Percentiles rank a stretch among this genome's conserved stretches.
phyloP scores from a whole-genome alignment of 371 early-diverging fungal species.

The Circinella umbellata region DNA sequence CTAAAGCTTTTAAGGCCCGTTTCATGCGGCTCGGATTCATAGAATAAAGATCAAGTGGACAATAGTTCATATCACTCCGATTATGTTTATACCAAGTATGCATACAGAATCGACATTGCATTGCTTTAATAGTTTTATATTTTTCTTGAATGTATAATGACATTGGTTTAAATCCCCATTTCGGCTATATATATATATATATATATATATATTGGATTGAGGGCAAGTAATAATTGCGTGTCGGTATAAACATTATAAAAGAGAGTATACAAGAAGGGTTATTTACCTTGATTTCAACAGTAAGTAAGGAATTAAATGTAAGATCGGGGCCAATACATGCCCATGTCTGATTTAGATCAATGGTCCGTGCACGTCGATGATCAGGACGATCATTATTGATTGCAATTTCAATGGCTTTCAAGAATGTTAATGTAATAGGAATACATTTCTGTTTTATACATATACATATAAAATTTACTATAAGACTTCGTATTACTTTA shows the following conservation, averaged over 20 bases:
- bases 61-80: conserved; percentile 33
- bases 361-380: conserved; percentile 19
- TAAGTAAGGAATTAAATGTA: conserved; percentile 29
- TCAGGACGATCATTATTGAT: conserved; percentile 28
- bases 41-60: conserved; percentile 66
- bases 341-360: conserved; percentile 23
- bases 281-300: conserved; percentile 51
- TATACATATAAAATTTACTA: too few species aligned
- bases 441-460: conserved; percentile 25
- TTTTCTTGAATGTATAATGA: conserved; percentile 26
- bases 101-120: conserved; percentile 67
- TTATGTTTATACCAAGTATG: conserved; percentile 44
- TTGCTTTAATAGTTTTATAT: conserved; percentile 30
- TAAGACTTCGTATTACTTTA: too few species aligned
- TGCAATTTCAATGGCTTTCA: conserved; percentile 23
- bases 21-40: conserved; percentile 28
- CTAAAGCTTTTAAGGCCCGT: conserved; percentile 35
- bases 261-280: too few species aligned
- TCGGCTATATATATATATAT: conserved; percentile 44
- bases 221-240: background rate
- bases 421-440: conserved; percentile 24
- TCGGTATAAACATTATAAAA: background rate
- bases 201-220: background rate
- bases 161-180: conserved; percentile 64
- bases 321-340: conserved; percentile 41